A percentile compares a stretch with the other conserved stretches of the same genome.
These are phyloP conservation scores for Citrullus amarus DNA, from an alignment of 306 rosid species.

Conservation along the genomic window DNA sequence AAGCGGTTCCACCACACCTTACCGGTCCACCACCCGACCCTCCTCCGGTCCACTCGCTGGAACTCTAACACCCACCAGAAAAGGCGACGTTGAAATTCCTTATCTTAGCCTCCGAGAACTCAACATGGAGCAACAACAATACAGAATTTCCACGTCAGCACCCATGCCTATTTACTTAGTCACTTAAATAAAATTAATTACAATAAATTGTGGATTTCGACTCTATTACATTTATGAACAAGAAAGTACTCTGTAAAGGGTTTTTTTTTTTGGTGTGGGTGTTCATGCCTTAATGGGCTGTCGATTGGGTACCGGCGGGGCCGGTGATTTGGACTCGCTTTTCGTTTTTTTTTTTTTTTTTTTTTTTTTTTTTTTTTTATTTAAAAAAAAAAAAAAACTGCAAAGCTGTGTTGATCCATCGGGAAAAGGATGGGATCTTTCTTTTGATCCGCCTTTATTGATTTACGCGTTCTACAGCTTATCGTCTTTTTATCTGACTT, in stretches of 20 bases:
- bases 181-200: conserved; percentile 16
- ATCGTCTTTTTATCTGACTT: neutral
- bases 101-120: conserved; percentile 84
- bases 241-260: too few species aligned
- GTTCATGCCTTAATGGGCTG: neutral
- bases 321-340: neutral
- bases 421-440: conserved; percentile 8
- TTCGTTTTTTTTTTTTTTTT: neutral
- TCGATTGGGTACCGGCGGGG: neutral
- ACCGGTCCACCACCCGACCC: conserved; percentile 34
- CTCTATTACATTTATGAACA: too few species aligned
- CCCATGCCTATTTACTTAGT: conserved; percentile 79
- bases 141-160: conserved; percentile 52
- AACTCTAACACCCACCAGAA: conserved; percentile 30
- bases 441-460: conserved; percentile 4
- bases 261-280: neutral
- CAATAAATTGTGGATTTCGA: neutral
- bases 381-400: neutral
- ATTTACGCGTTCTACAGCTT: neutral
- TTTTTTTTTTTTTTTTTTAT: neutral
- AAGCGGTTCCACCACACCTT: conserved; percentile 56
- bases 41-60: conserved; percentile 73
- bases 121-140: conserved; percentile 58
- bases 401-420: conserved; percentile 4
- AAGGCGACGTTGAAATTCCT: conserved; percentile 42